Base-by-base conservation (phyloP, 2,329 filamentous ascomycete genomes). In the Hymenoscyphus salicellus region DNA sequence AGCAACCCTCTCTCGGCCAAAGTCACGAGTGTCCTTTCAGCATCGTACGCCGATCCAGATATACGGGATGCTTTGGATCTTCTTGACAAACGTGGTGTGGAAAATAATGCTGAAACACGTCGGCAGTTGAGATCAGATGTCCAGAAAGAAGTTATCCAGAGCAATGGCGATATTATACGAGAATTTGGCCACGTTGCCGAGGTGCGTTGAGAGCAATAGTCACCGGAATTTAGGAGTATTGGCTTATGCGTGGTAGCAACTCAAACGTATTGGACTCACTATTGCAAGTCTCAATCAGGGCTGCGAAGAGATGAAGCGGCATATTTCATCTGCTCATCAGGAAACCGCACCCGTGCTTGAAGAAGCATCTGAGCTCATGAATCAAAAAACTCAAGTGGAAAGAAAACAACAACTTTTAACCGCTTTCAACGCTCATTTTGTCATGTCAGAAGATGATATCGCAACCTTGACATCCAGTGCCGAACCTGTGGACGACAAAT, bases 131-230 rank as follows among this genome's bases (percentile, higher is more conserved):
- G 93, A 17, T 78, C 96, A 0, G 88, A 96, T 74, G 83, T 96
- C 1, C 93, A 98, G 75, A 94, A 90, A 76, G 93, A 98, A 74
- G 91, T 97, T 43, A 93, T 98, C 63, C 87, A 94, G 69, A 93
- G 90, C 78, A 97, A 98, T 85, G 93, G 91, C 59, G 87, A 92
- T 69, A 91, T 98, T 68, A 87, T 98, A 65, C 83, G 86, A 62
- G 92, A 97, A 75, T 98, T 98, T 78, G 92, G 93, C 41, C 84
- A 88, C 63, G 92, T 99, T 69, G 92, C 93, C 33, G 91, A 96
- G 83, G 91, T 94, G 77, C 36, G 67, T 38, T 33, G 20, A 16
- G 33, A n/a, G 8, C 17, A 17, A 57, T 49, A 38, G 36, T 38
- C 36, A 10, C 46, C 20, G 10, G 11, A 49, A 28, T 58, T 14